These are phyloP conservation scores for Pulveroboletus frians DNA, from an alignment of 768 basidiomycete genomes.

Conservation along the genomic window DNA sequence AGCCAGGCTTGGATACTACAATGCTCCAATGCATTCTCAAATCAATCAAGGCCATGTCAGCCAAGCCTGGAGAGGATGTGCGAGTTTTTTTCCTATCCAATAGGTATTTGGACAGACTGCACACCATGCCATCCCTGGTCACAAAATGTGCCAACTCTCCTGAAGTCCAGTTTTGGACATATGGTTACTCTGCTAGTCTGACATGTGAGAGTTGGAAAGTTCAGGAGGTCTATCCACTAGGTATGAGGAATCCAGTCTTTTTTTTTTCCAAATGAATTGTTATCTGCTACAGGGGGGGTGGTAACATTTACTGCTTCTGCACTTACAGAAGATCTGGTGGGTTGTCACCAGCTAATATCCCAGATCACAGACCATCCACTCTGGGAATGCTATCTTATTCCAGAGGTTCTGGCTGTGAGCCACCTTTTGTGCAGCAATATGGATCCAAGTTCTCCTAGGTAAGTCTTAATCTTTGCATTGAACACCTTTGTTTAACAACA, in stretches of 20 bases:
- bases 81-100: conserved; percentile 64
- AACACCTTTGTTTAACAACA: neutral
- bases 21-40: conserved; percentile 42
- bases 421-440: conserved; percentile 11
- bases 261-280: neutral
- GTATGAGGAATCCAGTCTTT: conserved; percentile 34
- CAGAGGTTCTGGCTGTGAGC: conserved; percentile 53
- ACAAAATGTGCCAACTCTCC: conserved; percentile 41
- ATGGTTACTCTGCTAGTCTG: conserved; percentile 57
- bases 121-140: conserved; percentile 45
- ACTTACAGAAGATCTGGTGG: conserved; percentile 49
- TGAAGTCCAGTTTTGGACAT: conserved; percentile 58
- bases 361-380: conserved; percentile 55
- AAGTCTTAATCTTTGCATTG: neutral
- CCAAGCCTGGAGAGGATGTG: conserved; percentile 35
- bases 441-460: conserved; percentile 1
- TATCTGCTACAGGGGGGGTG: conserved; percentile 51
- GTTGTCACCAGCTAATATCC: conserved; percentile 43
- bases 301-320: conserved; percentile 65
- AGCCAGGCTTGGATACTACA: conserved; percentile 39
- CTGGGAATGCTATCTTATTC: conserved; percentile 65
- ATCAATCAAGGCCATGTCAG: conserved; percentile 37
- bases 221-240: conserved; percentile 61
- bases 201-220: conserved; percentile 55
- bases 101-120: conserved; percentile 46